A percentile compares a stretch with the other conserved stretches of the same genome.
Evolutionary conservation across 305 asterid species (phyloP).

Genomic region (Fraxinus dipetala): DNA sequence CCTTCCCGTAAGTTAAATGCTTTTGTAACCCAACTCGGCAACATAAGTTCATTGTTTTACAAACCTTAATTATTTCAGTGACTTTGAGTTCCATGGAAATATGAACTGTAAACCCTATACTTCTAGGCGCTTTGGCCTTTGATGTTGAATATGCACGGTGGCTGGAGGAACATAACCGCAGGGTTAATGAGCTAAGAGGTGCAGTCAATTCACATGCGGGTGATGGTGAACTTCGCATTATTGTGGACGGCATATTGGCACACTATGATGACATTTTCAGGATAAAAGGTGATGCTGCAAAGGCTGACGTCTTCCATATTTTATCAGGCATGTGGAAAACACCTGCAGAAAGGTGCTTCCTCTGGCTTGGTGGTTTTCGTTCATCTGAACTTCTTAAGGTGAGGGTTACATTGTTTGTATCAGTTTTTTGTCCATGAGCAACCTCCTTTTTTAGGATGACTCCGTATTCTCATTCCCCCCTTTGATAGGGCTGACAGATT

Average conservation of each 20-base stretch:
- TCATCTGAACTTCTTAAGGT: constrained; percentile 72
- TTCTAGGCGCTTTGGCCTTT: constrained; percentile 66
- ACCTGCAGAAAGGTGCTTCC: constrained; percentile 71
- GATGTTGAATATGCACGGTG: constrained; percentile 72
- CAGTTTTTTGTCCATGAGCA: not conserved
- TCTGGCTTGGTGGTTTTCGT: constrained; percentile 74
- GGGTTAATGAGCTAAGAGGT: constrained; percentile 65
- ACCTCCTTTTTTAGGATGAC: not conserved
- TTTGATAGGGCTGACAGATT: not conserved
- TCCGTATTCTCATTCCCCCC: not conserved
- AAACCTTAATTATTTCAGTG: constrained; percentile 3
- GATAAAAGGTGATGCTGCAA: constrained; percentile 73
- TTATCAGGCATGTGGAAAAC: constrained; percentile 75
- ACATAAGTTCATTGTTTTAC: constrained; percentile 1
- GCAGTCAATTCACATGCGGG: constrained; percentile 73
- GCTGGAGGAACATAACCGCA: constrained; percentile 67
- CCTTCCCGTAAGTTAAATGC: constrained; percentile 8
- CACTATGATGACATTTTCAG: constrained; percentile 60
- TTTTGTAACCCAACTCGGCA: constrained; percentile 17
- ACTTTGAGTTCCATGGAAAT: constrained; percentile 36
- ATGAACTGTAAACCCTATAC: constrained; percentile 30
- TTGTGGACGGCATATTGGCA: constrained; percentile 53
- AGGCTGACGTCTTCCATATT: constrained; percentile 64
- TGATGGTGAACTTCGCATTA: constrained; percentile 64
- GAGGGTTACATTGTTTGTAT: not conserved